Base-by-base conservation (phyloP, 306 rosid genomes). In the Luffa aegyptiaca region DNA sequence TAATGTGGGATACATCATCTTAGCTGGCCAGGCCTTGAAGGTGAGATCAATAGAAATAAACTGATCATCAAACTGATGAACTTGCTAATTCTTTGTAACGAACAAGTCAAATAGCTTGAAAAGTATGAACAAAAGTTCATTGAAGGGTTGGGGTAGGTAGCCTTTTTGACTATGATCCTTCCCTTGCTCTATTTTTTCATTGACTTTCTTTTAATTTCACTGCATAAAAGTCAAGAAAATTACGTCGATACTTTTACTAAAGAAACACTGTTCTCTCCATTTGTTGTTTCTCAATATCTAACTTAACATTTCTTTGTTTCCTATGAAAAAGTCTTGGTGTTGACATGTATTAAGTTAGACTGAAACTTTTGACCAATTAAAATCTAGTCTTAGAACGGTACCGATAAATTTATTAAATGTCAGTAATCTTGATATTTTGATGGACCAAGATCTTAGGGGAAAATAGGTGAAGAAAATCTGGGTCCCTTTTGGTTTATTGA, bases 1-100 rank as follows among this genome's bases (percentile, higher is more conserved):
- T 62, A 95, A 95, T 82, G 87, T 90, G 1, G 99, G 97, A 10
- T 95, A 1, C 41, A 86, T 95, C 84, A 95, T 95, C 83, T 85
- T 95, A 85, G 98, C 97, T 31, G 98, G 98, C 79, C 89, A 89
- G 3, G 97, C 98, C 80, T 84, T 95, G 49, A 95, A 95, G 97
- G 98, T 95, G 80, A 81, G 83, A 71, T 71, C 20, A 21, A 10
- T 45, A 71, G n/a, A 48, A 31, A 9, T 49, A 31, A n/a, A 73
- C 14, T 73, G 44, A 46, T 72, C 59, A 9, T 48, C 21, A 46
- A 48, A 48, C 41, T 21, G 7, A 31, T 73, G 59, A 73, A 73
- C 31, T 49, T 73, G 42, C 14, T 33, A 6, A 7, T 12, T 73
- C 77, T 48, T 49, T 6, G 59, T 49, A 46, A 13, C 14, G 59